Evolutionary conservation across 306 rosid species (phyloP).

Genomic region (Vachellia pachyceras): DNA sequence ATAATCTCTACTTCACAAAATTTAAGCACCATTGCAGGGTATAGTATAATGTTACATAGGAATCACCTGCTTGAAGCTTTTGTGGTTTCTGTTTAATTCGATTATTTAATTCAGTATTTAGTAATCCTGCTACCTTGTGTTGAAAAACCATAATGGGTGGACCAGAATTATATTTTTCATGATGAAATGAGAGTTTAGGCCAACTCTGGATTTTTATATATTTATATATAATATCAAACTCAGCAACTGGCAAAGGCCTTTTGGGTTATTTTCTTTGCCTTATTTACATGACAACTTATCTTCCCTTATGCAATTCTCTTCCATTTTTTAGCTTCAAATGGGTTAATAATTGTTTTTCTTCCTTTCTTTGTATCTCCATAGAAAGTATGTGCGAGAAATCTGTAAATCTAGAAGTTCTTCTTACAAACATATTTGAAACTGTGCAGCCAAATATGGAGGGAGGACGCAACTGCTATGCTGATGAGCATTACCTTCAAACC

Average conservation of each 20-base stretch:
- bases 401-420: conserved; percentile 16
- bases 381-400: neutral
- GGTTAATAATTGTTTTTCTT: conserved; percentile 11
- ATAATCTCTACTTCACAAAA: conserved; percentile 77
- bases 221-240: neutral
- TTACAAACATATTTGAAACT: conserved; percentile 21
- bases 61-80: conserved; percentile 19
- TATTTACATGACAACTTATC: neutral
- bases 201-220: neutral
- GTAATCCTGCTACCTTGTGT: conserved; percentile 9
- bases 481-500: conserved; percentile 92
- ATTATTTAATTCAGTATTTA: conserved; percentile 15
- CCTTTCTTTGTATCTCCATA: conserved; percentile 1
- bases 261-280: neutral
- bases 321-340: neutral
- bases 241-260: neutral
- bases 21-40: conserved; percentile 90
- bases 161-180: neutral
- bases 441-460: conserved; percentile 61
- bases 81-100: conserved; percentile 30
- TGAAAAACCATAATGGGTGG: neutral
- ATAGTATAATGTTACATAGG: conserved; percentile 33
- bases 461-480: conserved; percentile 83
- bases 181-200: conserved; percentile 7
- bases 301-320: neutral